Evolutionary conservation across 2,329 filamentous ascomycete species (phyloP).

Genomic region (Nemania serpens): DNA sequence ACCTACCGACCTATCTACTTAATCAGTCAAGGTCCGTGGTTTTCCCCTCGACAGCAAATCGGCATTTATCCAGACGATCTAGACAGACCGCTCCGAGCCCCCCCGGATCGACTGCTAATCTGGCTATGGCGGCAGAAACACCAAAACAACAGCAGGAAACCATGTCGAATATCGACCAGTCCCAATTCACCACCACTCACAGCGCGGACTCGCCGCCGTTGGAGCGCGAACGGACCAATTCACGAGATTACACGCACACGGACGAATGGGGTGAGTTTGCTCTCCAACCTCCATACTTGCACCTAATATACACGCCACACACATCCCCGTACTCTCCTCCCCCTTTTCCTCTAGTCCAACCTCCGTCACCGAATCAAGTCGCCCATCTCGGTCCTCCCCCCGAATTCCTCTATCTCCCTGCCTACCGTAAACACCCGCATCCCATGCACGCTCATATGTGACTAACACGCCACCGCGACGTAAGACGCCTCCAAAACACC

Average conservation of each 20-base stretch:
- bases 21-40: not conserved
- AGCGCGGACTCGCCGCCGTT: conserved; percentile 41
- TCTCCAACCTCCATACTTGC: not conserved
- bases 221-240: conserved; percentile 43
- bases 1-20: not conserved
- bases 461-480: not conserved
- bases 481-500: conserved; percentile 68
- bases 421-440: not conserved
- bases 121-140: not conserved
- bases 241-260: conserved; percentile 40
- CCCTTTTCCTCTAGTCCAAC: not conserved
- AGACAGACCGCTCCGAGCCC: not conserved
- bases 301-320: not conserved
- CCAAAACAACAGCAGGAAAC: conserved; percentile 14
- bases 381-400: not conserved
- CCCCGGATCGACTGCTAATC: not conserved
- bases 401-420: not conserved
- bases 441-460: not conserved
- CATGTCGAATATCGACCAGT: conserved; percentile 33
- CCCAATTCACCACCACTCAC: conserved; percentile 42
- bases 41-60: not conserved
- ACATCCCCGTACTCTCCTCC: no score
- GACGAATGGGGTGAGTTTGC: conserved; percentile 56
- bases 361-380: not conserved
- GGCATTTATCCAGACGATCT: not conserved